Conservation (phyloP, 768 basidiomycete genomes). For the Pulveroboletus sp. region DNA sequence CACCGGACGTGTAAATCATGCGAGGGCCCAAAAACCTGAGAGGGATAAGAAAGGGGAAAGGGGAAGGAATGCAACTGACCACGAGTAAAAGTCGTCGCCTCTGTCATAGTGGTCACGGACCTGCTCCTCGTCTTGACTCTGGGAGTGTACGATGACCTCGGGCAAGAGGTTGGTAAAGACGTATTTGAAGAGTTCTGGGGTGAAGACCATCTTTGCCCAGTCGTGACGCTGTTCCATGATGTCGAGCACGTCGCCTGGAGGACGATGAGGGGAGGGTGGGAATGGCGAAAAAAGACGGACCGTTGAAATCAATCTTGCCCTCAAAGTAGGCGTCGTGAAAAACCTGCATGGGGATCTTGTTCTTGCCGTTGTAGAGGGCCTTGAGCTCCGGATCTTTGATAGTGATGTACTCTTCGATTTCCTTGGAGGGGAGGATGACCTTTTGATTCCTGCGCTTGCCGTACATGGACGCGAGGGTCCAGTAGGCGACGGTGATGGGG, state of each 20-base stretch:
- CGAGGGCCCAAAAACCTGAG: slow-evolving; percentile 86
- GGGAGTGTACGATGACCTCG: slow-evolving; percentile 92
- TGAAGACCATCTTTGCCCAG: slow-evolving; percentile 92
- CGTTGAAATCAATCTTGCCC: slow-evolving; percentile 93
- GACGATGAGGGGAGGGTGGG: not conserved
- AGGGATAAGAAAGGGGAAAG: not conserved
- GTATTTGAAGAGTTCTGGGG: slow-evolving; percentile 88
- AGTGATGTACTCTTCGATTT: slow-evolving; percentile 86
- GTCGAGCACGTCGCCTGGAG: slow-evolving; percentile 84
- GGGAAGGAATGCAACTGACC: slow-evolving; percentile 36
- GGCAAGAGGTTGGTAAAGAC: slow-evolving; percentile 85
- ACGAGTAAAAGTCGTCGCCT: slow-evolving; percentile 94
- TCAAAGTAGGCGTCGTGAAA: slow-evolving; percentile 99
- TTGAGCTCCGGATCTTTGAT: slow-evolving; percentile 83
- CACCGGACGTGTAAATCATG: slow-evolving; percentile 97
- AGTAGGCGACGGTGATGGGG: slow-evolving; percentile 82
- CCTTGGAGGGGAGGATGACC: slow-evolving; percentile 76
- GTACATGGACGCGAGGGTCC: slow-evolving; percentile 81
- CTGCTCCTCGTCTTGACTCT: slow-evolving; percentile 89
- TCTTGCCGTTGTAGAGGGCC: slow-evolving; percentile 72
- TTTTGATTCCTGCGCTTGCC: slow-evolving; percentile 82
- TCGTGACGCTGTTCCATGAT: slow-evolving; percentile 93
- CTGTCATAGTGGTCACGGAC: slow-evolving; percentile 95
- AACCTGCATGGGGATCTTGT: slow-evolving; percentile 95
- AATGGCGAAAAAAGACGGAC: slow-evolving; percentile 37